Evolutionary conservation across 2,329 filamentous ascomycete genomes (phyloP), one percentile per base, ranked within the genome.

Genomic region (Lachnum nothofagi): DNA sequence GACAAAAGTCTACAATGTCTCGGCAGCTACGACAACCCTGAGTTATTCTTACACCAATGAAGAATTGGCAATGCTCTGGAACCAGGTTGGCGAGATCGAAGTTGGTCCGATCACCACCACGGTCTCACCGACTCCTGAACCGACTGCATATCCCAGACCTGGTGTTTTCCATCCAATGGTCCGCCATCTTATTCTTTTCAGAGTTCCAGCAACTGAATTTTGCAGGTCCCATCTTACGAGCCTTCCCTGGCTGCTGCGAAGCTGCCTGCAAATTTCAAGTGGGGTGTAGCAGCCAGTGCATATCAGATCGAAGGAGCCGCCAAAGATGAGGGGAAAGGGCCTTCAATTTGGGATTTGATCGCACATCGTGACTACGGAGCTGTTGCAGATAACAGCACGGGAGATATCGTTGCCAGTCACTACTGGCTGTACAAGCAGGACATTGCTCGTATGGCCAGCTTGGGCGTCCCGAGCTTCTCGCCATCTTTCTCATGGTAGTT

Each of bases 401-500:
- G 73, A 2, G 76, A 79, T 53, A 63, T 80, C 17, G 70, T 71
- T 0, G 69, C 72, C 35, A 73, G 76, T 62, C 70, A 77, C 43
- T 79, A 79, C 58, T 79, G 75, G 49, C 64, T 76, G 2, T 79
- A 79, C 58, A 78, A 78, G 59, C 76, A 79, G 58, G 74, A 79
- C 35, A 77, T 79, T 37, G 74, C 73, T 49, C 69, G 75, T 0
- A 66, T 79, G 7, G 75, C 75, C 1, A 67, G 72, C 2, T 69
- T 79, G 61, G 76, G 76, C 0, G 68, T 76, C 7, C 72, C 76
- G 42, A 78, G 76, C 59, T 72, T 73, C 2, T 78, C 64, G 4
- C 60, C 61, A 0, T 65, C 63, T 14, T 63, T 67, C 27, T 63
- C 62, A 10, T 67, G 64, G 62, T 60, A 37, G 31, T 45, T 43